A percentile compares a stretch with the other conserved stretches of the same genome.
phyloP scores from a whole-genome alignment of 257 asterid genomes.

The Solanum verrucosum region DNA sequence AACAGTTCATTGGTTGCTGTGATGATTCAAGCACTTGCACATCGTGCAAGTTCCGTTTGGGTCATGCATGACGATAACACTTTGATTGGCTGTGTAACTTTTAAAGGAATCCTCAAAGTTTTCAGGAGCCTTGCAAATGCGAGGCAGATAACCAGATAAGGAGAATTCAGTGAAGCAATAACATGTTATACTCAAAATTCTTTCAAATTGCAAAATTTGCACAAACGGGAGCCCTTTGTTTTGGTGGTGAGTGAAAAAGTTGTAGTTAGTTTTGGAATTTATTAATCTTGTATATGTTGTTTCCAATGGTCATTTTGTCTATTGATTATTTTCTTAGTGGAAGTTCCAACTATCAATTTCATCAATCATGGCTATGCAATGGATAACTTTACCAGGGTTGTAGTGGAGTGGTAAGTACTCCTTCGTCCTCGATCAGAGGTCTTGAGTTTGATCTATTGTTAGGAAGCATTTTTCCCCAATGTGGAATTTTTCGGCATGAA shows the following conservation, averaged over 20 bases:
- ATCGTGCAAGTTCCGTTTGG: slow-evolving; percentile 63
- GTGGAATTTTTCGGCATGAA: too few relatives aligned
- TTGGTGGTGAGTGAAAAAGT: background rate
- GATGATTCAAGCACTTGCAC: slow-evolving; percentile 73
- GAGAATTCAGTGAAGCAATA: slow-evolving; percentile 4
- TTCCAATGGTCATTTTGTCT: background rate
- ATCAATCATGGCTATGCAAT: background rate
- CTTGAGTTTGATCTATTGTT: rapidly evolving
- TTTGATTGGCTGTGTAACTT: slow-evolving; percentile 53
- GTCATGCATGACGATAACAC: slow-evolving; percentile 58
- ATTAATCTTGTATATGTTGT: background rate
- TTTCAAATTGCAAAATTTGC: background rate
- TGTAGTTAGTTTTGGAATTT: background rate
- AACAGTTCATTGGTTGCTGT: slow-evolving; percentile 68
- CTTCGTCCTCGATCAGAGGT: too few relatives aligned
- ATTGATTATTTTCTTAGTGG: background rate
- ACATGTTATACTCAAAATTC: background rate
- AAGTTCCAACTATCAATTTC: background rate
- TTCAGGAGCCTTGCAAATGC: slow-evolving; percentile 21
- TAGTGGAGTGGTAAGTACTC: background rate
- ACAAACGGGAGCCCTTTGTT: background rate
- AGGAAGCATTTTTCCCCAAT: too few relatives aligned
- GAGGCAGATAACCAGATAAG: background rate
- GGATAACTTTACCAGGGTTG: too few relatives aligned
- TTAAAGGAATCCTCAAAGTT: slow-evolving; percentile 50